Base-by-base conservation (phyloP, 2,329 filamentous ascomycete species). In the Botrytis squamosa region DNA sequence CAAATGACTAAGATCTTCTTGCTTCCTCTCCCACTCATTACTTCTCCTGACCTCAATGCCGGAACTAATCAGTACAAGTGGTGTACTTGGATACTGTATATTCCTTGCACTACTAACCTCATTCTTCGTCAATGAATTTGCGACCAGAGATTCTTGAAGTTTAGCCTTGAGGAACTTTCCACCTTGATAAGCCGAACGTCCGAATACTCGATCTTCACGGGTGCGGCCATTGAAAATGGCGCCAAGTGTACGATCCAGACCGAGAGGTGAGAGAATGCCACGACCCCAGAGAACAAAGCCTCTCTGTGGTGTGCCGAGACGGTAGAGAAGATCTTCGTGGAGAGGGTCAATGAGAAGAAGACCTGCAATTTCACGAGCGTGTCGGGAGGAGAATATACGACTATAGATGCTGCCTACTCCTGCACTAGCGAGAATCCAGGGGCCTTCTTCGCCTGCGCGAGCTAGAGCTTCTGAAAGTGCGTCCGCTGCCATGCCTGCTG, bases 121-220 rank as follows among this genome's bases (percentile, higher is more conserved):
- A 49, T 93, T 93, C 82, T 91, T 92, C 22, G 94, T 94, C 77
- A 98, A 89, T 0, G 93, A 93, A 77, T 91, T 88, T 0, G 95
- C 95, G 46, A 98, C 94, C 1, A 98, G 86, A 77, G 92, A 95
- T 84, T 99, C 96, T 83, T 99, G 96, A 73, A 99, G 86, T 83
- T 95, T 93, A 7, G 94, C 92, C 82, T 97, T 97, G 82, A 98
- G 91, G 81, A 89, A 91, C 81, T 95, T 97, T 75, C 93, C 93
- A 38, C 87, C 87, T 82, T 97, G 93, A 80, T 94, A 92, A 0
- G 94, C 90, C 8, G 90, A 89, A 63, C 89, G 88, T 20, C 96
- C 96, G 82, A 92, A 97, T 18, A 97, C 90, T 16, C 96, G 91
- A 81, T 98, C 95, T 81, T 92, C 89, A 55, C 93, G 90, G 1